phyloP scores from a whole-genome alignment of 2,329 filamentous ascomycete species.

The Xylariaceae sp. region DNA sequence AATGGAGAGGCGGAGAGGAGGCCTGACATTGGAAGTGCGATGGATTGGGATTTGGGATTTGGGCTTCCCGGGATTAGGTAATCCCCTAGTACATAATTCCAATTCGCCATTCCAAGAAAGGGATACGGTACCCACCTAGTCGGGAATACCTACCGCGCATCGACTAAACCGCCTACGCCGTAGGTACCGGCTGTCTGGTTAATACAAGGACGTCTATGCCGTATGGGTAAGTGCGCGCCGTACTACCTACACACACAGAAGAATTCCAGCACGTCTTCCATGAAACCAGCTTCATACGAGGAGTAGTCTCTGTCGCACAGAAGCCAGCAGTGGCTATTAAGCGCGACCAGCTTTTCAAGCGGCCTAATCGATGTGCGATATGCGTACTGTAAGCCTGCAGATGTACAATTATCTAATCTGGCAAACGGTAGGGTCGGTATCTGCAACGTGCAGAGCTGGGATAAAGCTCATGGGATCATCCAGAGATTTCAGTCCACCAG shows the following conservation, averaged over 20 bases:
- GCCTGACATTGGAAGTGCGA: no score
- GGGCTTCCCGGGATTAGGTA: neutral
- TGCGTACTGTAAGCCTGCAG: neutral
- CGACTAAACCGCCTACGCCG: neutral
- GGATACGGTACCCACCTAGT: neutral
- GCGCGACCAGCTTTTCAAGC: neutral
- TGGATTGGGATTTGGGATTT: neutral
- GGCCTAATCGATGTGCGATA: neutral
- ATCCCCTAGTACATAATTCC: neutral
- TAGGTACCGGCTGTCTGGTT: neutral
- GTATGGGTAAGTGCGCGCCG: no score
- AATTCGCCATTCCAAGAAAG: neutral
- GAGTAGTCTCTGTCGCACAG: neutral
- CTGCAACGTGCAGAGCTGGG: constrained; percentile 11
- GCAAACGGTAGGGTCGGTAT: constrained; percentile 1
- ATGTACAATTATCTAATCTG: constrained; percentile 17
- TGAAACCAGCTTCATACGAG: no score
- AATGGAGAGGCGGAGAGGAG: neutral
- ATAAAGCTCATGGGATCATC: constrained; percentile 19
- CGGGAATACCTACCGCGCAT: neutral
- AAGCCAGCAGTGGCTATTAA: neutral
- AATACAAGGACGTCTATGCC: no score
- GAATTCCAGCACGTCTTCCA: neutral
- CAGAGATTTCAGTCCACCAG: constrained; percentile 14
- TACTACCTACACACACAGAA: neutral